A percentile compares a stretch with the other conserved stretches of the same genome.
These are phyloP conservation scores for Ascocoryne sarcoides DNA, from an alignment of 2,329 filamentous ascomycete species.

Conservation along the genomic window DNA sequence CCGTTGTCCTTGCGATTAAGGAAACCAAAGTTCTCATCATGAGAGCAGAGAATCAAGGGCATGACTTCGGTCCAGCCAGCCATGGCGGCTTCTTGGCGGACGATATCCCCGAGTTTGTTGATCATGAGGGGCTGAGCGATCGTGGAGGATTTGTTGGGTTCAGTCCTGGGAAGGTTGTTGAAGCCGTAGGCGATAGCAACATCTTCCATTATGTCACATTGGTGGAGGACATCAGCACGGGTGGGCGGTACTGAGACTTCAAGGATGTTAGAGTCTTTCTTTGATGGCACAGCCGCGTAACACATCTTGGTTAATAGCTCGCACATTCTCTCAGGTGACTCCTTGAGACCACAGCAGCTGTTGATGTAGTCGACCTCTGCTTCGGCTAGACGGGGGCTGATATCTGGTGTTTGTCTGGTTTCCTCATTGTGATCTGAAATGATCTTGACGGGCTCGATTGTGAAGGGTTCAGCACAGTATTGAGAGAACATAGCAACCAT, in stretches of 20 bases:
- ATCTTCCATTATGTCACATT: slow-evolving; percentile 98
- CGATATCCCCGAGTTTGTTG: slow-evolving; percentile 91
- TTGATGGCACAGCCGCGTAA: slow-evolving; percentile 68
- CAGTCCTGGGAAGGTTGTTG: slow-evolving; percentile 84
- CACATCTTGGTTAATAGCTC: slow-evolving; percentile 83
- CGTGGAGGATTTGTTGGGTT: slow-evolving; percentile 77
- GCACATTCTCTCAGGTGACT: slow-evolving; percentile 68
- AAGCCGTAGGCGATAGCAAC: slow-evolving; percentile 95
- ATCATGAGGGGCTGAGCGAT: slow-evolving; percentile 80
- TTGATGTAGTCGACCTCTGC: slow-evolving; percentile 93
- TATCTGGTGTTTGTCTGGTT: slow-evolving; percentile 70
- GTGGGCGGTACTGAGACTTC: slow-evolving; percentile 82
- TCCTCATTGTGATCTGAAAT: slow-evolving; percentile 84
- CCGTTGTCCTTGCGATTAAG: slow-evolving; percentile 85
- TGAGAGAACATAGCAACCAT: slow-evolving; percentile 95
- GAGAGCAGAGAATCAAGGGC: slow-evolving; percentile 91
- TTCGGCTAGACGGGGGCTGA: slow-evolving; percentile 66
- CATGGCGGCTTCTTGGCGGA: slow-evolving; percentile 82
- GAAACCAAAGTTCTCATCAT: slow-evolving; percentile 97
- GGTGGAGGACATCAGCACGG: slow-evolving; percentile 87
- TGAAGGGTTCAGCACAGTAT: slow-evolving; percentile 83
- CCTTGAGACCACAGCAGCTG: slow-evolving; percentile 73
- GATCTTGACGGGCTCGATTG: slow-evolving; percentile 87
- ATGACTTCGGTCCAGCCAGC: slow-evolving; percentile 95
- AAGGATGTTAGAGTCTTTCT: slow-evolving; percentile 58